phyloP scores from a whole-genome alignment of 78 protist species.

The Creolimax fragrantissima region DNA sequence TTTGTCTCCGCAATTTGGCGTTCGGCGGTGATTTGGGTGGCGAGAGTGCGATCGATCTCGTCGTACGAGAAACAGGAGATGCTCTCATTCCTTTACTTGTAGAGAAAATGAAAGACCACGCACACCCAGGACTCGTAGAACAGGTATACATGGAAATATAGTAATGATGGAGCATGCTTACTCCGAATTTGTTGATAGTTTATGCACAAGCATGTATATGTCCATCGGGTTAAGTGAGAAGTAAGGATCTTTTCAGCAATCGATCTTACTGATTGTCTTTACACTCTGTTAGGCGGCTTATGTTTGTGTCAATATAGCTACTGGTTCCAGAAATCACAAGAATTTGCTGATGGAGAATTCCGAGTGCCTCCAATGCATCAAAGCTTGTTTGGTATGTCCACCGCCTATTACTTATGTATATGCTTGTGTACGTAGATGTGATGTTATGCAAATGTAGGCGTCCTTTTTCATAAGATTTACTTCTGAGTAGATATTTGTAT shows the following conservation, averaged over 20 bases:
- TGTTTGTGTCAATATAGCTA: slow-evolving; percentile 34
- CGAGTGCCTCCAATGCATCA: neutral
- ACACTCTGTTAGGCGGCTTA: slow-evolving; percentile 17
- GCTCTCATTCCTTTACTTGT: neutral
- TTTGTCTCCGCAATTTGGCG: slow-evolving; percentile 28
- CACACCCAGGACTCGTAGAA: slow-evolving; percentile 4
- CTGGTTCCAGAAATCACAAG: slow-evolving; percentile 21
- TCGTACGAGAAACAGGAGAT: neutral
- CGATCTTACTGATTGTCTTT: no score
- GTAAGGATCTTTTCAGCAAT: no score
- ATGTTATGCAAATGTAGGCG: no score
- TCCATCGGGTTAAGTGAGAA: no score
- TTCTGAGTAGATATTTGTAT: no score
- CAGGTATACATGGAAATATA: slow-evolving; percentile 20
- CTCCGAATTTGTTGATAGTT: no score
- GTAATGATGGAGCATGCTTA: no score
- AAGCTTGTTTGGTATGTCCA: neutral
- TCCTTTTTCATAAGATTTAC: no score
- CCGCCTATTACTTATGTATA: no score
- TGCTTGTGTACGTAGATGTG: no score
- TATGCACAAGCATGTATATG: no score
- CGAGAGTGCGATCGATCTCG: neutral
- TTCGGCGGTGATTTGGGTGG: neutral
- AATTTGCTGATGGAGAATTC: slow-evolving; percentile 17
- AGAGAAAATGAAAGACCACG: neutral